These are phyloP conservation scores for Teratosphaeria destructans DNA, from an alignment of 2,329 filamentous ascomycete genomes.

Conservation along the genomic window DNA sequence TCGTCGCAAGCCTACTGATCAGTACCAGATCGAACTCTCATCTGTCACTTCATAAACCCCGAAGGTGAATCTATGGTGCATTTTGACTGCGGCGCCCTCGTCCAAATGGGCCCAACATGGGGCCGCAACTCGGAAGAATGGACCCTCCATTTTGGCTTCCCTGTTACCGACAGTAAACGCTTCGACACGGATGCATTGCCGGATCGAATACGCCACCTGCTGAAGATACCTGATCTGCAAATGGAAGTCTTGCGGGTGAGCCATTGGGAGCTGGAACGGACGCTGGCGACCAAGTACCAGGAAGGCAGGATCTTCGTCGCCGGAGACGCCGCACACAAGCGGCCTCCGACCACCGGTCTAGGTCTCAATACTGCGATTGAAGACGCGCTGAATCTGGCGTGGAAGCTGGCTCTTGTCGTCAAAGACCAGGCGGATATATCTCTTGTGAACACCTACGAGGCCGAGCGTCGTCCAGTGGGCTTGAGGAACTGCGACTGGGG, in stretches of 20 bases:
- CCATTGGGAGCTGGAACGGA: not conserved
- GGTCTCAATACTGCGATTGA: conserved; percentile 31
- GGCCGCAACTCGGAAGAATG: not conserved
- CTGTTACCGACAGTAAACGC: not conserved
- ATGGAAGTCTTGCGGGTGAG: not conserved
- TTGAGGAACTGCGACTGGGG: not conserved
- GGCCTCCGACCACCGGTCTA: conserved; percentile 10
- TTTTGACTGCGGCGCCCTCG: not conserved
- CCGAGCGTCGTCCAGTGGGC: conserved; percentile 10
- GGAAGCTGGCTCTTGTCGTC: conserved; percentile 16
- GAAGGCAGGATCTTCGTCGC: not conserved
- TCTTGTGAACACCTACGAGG: conserved; percentile 10
- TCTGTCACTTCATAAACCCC: not conserved
- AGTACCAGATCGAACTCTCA: not conserved
- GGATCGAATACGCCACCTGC: not conserved
- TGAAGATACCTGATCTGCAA: not conserved
- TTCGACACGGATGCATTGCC: not conserved
- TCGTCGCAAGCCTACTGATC: not conserved
- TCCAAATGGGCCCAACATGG: not conserved
- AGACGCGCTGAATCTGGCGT: conserved; percentile 28
- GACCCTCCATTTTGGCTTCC: not conserved
- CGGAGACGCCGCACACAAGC: not conserved
- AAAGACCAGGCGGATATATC: conserved; percentile 6
- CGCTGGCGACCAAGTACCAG: not conserved
- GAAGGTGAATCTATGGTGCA: not conserved